Evolutionary conservation across 1,284 basidiomycete species (phyloP), one percentile per base, ranked within the genome.

Genomic region (Sporisorium sorghi): DNA sequence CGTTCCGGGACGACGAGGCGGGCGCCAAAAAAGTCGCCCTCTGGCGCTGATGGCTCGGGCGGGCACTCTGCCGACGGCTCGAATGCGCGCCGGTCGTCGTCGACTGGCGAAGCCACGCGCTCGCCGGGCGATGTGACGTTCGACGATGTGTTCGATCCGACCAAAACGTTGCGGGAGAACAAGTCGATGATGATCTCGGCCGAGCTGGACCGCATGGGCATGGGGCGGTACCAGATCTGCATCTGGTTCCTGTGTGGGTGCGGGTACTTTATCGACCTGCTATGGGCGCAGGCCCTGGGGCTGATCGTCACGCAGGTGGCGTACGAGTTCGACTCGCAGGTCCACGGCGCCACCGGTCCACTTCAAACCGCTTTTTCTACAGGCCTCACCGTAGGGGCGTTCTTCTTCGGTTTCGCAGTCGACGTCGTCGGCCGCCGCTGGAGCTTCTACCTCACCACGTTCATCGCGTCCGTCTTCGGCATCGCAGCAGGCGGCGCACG

Each of bases 251-350:
- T 81, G 9, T 77, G 78, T 49, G 79, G 79, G 10, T 73, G 79
- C 32, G 79, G 79, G 26, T 81, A 73, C 68, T 80, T 80, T 46
- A 80, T 78, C 57, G 81, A 83, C 56, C 71, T 82, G 12, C 62
- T 82, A 9, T 83, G 78, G 78, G 80, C 81, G 9, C 78, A 81
- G 26, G 80, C 77, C 14, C 65, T 78, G 4, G 77, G 76, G 2
- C 59, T 83, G 24, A 77, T 83, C 28, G 55, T 73, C 14, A 61
- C 73, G 0, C 81, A 78, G 10, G 66, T 80, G 12, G 58, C 64
- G 8, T 74, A 59, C 49, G 72, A 79, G 51, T 76, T 80, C 32
- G 58, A 59, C 42, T 62, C 55, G 37, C 37, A 73, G 49, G 56
- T 65, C 40, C 44, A 66, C 42, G 63, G 65, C 30, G 48, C 70